A percentile compares a stretch with the other conserved stretches of the same genome.
phyloP scores from a whole-genome alignment of 495 filamentous ascomycete genomes.

The Oidiodendron maius region DNA sequence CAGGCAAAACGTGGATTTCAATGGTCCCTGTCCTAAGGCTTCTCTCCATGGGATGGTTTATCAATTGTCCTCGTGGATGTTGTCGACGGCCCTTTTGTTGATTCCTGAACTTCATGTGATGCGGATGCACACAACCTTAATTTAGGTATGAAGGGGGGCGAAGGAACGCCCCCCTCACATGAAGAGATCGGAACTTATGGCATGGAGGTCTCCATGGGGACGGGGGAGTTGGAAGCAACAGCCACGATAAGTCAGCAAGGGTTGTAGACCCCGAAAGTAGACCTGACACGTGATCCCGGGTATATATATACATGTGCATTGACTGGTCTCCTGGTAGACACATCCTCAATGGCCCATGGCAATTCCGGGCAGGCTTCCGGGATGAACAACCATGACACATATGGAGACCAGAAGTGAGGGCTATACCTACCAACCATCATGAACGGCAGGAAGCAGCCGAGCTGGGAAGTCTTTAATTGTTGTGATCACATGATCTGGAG shows the following conservation, averaged over 20 bases:
- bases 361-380: background rate
- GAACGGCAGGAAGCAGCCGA: background rate
- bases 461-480: background rate
- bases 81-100: background rate
- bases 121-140: background rate
- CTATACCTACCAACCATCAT: slow-evolving; percentile 1
- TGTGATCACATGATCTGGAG: slow-evolving; percentile 6
- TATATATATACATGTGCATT: background rate
- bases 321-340: background rate
- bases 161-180: background rate
- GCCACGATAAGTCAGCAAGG: slow-evolving; percentile 8
- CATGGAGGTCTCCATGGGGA: too few species aligned
- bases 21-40: background rate
- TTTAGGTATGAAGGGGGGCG: background rate
- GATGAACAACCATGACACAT: background rate
- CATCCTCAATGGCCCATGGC: background rate
- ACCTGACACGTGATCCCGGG: slow-evolving; percentile 5
- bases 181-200: too few species aligned
- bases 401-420: background rate
- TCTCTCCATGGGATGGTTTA: background rate
- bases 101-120: background rate
- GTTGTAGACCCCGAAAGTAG: slow-evolving; percentile 6
- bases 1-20: too few species aligned
- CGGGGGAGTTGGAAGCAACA: background rate
- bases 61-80: background rate